Base-by-base conservation (phyloP, 108 stramenopile species). In the Nannochloropsis oceanica region DNA sequence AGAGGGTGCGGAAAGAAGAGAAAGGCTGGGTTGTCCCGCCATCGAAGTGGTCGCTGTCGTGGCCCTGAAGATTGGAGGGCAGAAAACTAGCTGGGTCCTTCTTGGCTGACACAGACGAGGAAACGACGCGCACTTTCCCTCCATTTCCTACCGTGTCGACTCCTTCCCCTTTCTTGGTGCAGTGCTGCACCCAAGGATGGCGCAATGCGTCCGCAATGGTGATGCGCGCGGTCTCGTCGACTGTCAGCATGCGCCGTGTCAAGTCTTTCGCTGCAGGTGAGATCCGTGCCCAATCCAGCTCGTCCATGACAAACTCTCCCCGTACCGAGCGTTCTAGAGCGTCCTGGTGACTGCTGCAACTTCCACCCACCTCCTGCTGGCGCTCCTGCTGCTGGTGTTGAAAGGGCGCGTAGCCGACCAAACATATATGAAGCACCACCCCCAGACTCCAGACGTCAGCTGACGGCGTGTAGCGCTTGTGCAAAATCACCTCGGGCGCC, bases 241-340 rank as follows among this genome's bases (percentile, higher is more conserved):
- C 46, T n/a, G 42, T 59, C 27, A 87, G 24, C 86, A 87, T 87
- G 5, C 79, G 26, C 43, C 83, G 44, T 13, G 83, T 82, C 44
- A 87, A 26, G 25, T 87, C 86, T 27, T 84, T 87, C 43, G 86
- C 86, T n/a, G 83, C 86, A 13, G 81, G 82, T 8, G 86, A 87
- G 27, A 87, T 42, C 22, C 81, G 81, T 13, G 81, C 86, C 86
- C 86, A 86, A 18, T 86, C 86, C 26, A 44, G 25, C 13, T 82
- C 86, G 27, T 26, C 43, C 82, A 83, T 86, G 85, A 25, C 80
- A 85, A 82, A 86, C 26, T 82, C 25, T 22, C 86, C 83, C 44
- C 50, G 26, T 12, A 24, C 43, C 42, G 83, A 81, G 25, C 82
- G 79, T 85, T 85, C 84, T 20, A 85, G 26, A 18, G 26, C 79